A percentile compares a stretch with the other conserved stretches of the same genome.
Evolutionary conservation across 495 filamentous ascomycete species (phyloP).

Genomic region (Daldinia caldariorum): DNA sequence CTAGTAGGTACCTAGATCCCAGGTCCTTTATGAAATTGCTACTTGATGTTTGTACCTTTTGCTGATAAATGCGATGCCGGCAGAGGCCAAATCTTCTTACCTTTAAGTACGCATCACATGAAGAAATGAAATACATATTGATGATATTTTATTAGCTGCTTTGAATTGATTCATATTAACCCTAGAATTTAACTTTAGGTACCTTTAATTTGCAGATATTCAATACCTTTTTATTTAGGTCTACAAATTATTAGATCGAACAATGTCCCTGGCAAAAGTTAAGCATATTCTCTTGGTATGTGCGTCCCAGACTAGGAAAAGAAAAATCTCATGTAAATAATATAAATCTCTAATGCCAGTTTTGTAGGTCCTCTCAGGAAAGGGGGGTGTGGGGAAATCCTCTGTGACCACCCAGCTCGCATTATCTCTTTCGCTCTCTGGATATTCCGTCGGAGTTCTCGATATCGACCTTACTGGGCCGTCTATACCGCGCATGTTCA

Average conservation of each 20-base stretch:
- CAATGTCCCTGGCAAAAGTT: constrained; percentile 67
- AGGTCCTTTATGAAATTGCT: neutral
- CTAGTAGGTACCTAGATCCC: too few relatives aligned
- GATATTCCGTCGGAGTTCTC: constrained; percentile 90
- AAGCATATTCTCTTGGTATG: constrained; percentile 69
- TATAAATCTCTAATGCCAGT: constrained; percentile 22
- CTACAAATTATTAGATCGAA: constrained; percentile 14
- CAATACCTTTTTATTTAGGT: neutral
- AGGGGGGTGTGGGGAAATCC: constrained; percentile 98
- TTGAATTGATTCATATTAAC: constrained; percentile 6
- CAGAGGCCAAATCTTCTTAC: constrained; percentile 24
- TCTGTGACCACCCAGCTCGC: constrained; percentile 95
- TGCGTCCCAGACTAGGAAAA: constrained; percentile 8
- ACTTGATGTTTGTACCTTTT: constrained; percentile 24
- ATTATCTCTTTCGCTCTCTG: constrained; percentile 83
- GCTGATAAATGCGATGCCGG: constrained; percentile 50
- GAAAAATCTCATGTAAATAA: constrained; percentile 13
- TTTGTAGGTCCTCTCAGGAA: constrained; percentile 85
- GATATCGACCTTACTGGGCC: constrained; percentile 97
- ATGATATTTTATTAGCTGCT: constrained; percentile 34
- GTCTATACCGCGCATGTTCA: constrained; percentile 93
- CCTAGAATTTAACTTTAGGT: constrained; percentile 3
- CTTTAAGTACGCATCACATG: neutral
- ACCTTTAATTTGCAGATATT: neutral
- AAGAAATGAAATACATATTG: constrained; percentile 26